These are phyloP conservation scores for Parasitella parasitica DNA, from an alignment of 371 early-diverging fungal genomes.

Conservation along the genomic window DNA sequence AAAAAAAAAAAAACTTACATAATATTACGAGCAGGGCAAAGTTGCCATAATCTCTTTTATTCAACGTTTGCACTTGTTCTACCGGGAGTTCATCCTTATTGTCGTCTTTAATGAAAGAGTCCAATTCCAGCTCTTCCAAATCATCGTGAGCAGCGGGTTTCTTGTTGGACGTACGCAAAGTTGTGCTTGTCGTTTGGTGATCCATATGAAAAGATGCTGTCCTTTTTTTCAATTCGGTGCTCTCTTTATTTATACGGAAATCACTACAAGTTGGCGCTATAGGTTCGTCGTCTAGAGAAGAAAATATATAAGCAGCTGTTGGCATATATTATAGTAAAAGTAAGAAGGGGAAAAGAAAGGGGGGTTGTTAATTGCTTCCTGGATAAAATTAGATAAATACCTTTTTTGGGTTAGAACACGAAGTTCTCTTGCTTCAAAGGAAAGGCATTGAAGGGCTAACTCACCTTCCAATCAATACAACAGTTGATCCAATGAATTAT, in stretches of 20 bases:
- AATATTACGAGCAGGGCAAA: conserved; percentile 65
- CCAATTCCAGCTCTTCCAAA: conserved; percentile 39
- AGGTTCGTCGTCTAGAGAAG: conserved; percentile 42
- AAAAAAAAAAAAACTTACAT: conserved; percentile 50
- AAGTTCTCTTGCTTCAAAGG: too few relatives aligned
- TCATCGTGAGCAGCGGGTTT: conserved; percentile 29
- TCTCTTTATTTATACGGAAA: neutral
- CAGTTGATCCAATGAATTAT: too few relatives aligned
- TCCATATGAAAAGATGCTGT: conserved; percentile 33
- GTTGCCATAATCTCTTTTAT: conserved; percentile 60
- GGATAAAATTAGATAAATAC: neutral
- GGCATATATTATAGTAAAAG: neutral
- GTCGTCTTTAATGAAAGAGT: conserved; percentile 8
- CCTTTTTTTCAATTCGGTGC: conserved; percentile 1
- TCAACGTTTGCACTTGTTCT: conserved; percentile 21
- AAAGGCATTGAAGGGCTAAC: too few relatives aligned
- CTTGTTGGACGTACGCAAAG: conserved; percentile 29
- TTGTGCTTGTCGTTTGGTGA: conserved; percentile 29
- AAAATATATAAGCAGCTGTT: conserved; percentile 36
- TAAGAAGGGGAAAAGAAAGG: neutral
- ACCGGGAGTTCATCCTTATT: neutral
- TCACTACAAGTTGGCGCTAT: conserved; percentile 21
- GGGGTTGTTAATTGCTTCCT: neutral
- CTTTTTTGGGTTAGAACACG: neutral
- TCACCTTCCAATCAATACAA: too few relatives aligned